phyloP scores from a whole-genome alignment of 805 yeast genomes.

The Cyberlindnera misumaiensis region DNA sequence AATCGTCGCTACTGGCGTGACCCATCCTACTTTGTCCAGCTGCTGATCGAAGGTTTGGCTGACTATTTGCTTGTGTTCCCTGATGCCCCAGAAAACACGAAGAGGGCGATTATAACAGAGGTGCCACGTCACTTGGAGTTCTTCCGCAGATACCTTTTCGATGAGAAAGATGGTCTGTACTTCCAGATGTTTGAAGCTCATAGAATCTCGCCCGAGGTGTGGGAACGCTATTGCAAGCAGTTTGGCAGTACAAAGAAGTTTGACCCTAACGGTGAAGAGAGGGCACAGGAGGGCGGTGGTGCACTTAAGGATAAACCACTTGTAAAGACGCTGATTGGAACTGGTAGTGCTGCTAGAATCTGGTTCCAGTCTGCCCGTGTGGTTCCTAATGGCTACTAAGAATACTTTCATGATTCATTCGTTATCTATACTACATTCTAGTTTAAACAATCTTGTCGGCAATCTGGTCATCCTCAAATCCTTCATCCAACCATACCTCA shows the following conservation, averaged over 20 bases:
- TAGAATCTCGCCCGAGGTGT: constrained; percentile 41
- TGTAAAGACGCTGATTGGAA: constrained; percentile 52
- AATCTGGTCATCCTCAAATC: constrained; percentile 14
- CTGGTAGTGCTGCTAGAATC: constrained; percentile 61
- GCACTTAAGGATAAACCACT: constrained; percentile 28
- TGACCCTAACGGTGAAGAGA: constrained; percentile 46
- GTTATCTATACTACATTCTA: not conserved
- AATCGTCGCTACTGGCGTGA: constrained; percentile 59
- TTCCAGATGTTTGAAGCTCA: constrained; percentile 54
- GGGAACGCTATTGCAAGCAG: constrained; percentile 42
- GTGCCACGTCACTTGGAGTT: constrained; percentile 47
- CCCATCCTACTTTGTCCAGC: constrained; percentile 54
- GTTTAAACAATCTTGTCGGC: constrained; percentile 7
- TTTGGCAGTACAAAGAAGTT: constrained; percentile 50
- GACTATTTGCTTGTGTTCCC: constrained; percentile 52
- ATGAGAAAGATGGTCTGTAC: constrained; percentile 53
- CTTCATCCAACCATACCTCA: constrained; percentile 19
- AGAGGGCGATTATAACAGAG: constrained; percentile 30
- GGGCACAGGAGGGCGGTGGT: constrained; percentile 34
- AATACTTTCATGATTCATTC: not conserved
- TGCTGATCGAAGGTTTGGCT: constrained; percentile 60
- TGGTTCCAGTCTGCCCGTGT: constrained; percentile 64
- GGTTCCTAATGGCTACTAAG: constrained; percentile 26
- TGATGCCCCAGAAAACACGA: constrained; percentile 28
- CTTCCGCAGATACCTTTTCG: constrained; percentile 50